Evolutionary conservation across 2,329 filamentous ascomycete genomes (phyloP).

Genomic region (Microcyclospora pomicola): DNA sequence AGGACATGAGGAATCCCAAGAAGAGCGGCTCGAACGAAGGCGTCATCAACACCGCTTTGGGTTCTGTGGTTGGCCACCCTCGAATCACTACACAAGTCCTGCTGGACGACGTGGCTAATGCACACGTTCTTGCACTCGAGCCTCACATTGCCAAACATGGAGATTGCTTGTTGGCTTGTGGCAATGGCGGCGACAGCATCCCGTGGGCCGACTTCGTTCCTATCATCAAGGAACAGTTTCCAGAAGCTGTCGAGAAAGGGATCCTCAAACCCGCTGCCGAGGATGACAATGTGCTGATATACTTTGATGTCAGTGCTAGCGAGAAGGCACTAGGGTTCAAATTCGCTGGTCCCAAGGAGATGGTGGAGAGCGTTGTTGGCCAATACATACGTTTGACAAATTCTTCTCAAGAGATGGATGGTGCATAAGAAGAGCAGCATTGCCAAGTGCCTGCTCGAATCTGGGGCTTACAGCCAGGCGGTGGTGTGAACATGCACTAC

Average conservation of each 20-base stretch:
- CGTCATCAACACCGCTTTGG: slow-evolving; percentile 6
- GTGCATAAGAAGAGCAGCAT: too few relatives aligned
- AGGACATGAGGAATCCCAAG: slow-evolving; percentile 1
- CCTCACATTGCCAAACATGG: neutral
- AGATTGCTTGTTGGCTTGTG: neutral
- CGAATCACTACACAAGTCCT: slow-evolving; percentile 1
- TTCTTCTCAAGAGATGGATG: too few relatives aligned
- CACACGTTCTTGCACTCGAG: slow-evolving; percentile 17
- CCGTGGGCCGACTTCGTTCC: slow-evolving; percentile 3
- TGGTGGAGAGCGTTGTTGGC: slow-evolving; percentile 5
- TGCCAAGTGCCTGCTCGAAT: too few relatives aligned
- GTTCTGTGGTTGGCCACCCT: slow-evolving; percentile 7
- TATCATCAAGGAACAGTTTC: slow-evolving; percentile 3
- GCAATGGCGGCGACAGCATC: neutral
- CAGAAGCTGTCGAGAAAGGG: slow-evolving; percentile 5
- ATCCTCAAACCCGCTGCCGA: neutral
- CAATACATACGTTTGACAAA: slow-evolving; percentile 3
- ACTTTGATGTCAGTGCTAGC: slow-evolving; percentile 3
- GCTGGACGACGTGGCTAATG: slow-evolving; percentile 17
- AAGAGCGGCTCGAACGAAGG: slow-evolving; percentile 9
- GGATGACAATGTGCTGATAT: neutral
- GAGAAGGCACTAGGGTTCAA: slow-evolving; percentile 5
- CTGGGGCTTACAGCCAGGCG: too few relatives aligned
- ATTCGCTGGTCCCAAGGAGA: slow-evolving; percentile 5
- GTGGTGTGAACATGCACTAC: too few relatives aligned